phyloP scores from a whole-genome alignment of 2,329 filamentous ascomycete species.

The Venturia oleaginea region DNA sequence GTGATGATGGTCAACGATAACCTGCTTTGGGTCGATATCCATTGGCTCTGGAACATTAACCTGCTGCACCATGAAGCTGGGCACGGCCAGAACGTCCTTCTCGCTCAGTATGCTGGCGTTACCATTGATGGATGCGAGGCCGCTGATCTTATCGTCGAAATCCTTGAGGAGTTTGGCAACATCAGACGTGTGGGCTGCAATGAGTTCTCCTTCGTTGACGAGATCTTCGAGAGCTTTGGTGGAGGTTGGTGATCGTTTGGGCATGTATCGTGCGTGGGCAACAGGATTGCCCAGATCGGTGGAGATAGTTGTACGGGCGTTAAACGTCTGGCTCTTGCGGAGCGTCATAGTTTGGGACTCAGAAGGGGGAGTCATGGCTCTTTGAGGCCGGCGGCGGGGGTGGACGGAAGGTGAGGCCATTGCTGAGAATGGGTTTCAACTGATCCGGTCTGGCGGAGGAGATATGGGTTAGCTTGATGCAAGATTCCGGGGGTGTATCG shows the following conservation, averaged over 20 bases:
- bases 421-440: conserved; percentile 8
- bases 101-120: conserved; percentile 34
- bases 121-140: conserved; percentile 12
- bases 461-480: conserved; percentile 12
- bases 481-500: neutral
- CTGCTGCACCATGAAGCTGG: conserved; percentile 34
- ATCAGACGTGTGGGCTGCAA: conserved; percentile 33
- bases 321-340: conserved; percentile 41
- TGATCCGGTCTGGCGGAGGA: conserved; percentile 10
- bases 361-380: conserved; percentile 7
- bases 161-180: conserved; percentile 35
- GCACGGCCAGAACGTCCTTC: conserved; percentile 40
- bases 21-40: conserved; percentile 34
- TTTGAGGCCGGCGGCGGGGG: conserved; percentile 13
- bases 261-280: conserved; percentile 33
- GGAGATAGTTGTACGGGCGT: conserved; percentile 30
- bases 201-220: conserved; percentile 23
- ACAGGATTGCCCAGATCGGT: conserved; percentile 31
- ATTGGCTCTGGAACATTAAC: conserved; percentile 27
- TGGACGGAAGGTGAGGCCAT: conserved; percentile 12
- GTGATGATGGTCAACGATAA: conserved; percentile 48
- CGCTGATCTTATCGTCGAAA: conserved; percentile 35
- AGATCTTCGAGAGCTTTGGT: conserved; percentile 40
- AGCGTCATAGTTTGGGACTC: conserved; percentile 19
- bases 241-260: conserved; percentile 39